Evolutionary conservation across 164 flowering plant species (phyloP).

Genomic region (Vitis amurensis): DNA sequence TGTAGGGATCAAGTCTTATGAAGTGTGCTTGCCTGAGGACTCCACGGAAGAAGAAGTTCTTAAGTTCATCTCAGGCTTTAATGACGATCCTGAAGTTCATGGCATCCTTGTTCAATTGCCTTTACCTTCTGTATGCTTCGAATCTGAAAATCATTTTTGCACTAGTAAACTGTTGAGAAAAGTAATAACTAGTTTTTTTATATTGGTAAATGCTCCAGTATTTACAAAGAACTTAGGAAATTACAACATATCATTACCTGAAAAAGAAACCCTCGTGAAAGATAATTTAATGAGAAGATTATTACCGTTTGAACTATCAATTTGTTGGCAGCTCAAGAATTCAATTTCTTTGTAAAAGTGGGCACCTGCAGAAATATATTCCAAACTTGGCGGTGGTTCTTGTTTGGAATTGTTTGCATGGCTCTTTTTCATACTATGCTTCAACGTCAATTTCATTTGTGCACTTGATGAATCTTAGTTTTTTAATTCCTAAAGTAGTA

Average conservation of each 20-base stretch:
- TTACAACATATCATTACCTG: not conserved
- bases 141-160: not conserved
- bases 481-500: too few species aligned
- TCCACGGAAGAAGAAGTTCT: constrained; percentile 76
- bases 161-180: not conserved
- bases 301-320: too few species aligned
- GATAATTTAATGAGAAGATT: too few species aligned
- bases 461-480: too few species aligned
- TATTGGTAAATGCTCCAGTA: not conserved
- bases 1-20: constrained; percentile 86
- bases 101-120: constrained; percentile 98
- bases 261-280: not conserved
- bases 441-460: too few species aligned
- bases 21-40: constrained; percentile 65
- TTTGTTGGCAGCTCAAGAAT: too few species aligned
- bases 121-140: constrained; percentile 71
- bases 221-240: not conserved
- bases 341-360: too few species aligned
- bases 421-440: too few species aligned
- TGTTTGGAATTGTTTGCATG: too few species aligned
- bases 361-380: too few species aligned
- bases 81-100: constrained; percentile 75
- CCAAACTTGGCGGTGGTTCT: too few species aligned
- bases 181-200: not conserved
- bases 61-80: constrained; percentile 53